These are phyloP conservation scores for Picocystis salinarum DNA, from an alignment of 139 green algal genomes.

Conservation along the genomic window DNA sequence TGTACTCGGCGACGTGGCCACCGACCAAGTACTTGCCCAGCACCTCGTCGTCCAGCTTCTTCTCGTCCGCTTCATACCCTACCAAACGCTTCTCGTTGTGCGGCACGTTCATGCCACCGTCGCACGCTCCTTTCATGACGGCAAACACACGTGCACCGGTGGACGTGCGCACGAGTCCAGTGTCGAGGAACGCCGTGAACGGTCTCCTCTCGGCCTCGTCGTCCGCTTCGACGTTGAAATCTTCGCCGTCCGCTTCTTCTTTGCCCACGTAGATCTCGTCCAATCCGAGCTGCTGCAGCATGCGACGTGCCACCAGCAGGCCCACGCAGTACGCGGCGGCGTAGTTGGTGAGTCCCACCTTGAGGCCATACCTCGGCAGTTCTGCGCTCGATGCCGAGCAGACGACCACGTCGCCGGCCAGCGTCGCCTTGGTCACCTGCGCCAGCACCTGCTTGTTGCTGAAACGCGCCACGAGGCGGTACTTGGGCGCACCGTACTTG, in stretches of 20 bases:
- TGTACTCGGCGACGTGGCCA: constrained; percentile 94
- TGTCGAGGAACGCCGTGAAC: constrained; percentile 87
- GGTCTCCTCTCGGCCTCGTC: constrained; percentile 70
- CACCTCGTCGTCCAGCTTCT: constrained; percentile 78
- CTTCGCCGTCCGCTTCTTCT: constrained; percentile 52
- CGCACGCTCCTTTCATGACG: constrained; percentile 76
- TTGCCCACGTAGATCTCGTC: constrained; percentile 68
- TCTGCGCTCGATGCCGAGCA: constrained; percentile 76
- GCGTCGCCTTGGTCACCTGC: constrained; percentile 80
- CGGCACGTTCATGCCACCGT: constrained; percentile 92
- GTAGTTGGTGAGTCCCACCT: constrained; percentile 92
- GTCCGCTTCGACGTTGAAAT: constrained; percentile 85
- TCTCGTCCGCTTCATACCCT: constrained; percentile 68
- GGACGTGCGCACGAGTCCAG: constrained; percentile 86
- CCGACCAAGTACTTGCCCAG: constrained; percentile 76
- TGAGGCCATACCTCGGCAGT: constrained; percentile 82
- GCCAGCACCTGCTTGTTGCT: constrained; percentile 43
- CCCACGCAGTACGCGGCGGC: constrained; percentile 80
- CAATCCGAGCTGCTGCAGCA: constrained; percentile 83
- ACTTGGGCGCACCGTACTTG: constrained; percentile 99
- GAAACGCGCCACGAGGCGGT: constrained; percentile 69
- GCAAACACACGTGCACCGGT: constrained; percentile 86
- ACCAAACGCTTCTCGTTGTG: constrained; percentile 98
- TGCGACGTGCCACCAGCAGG: constrained; percentile 78
- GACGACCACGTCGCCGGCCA: constrained; percentile 80